These are phyloP conservation scores for Caulochytrium protostelioides DNA, from an alignment of 371 early-diverging fungal genomes.

Conservation along the genomic window DNA sequence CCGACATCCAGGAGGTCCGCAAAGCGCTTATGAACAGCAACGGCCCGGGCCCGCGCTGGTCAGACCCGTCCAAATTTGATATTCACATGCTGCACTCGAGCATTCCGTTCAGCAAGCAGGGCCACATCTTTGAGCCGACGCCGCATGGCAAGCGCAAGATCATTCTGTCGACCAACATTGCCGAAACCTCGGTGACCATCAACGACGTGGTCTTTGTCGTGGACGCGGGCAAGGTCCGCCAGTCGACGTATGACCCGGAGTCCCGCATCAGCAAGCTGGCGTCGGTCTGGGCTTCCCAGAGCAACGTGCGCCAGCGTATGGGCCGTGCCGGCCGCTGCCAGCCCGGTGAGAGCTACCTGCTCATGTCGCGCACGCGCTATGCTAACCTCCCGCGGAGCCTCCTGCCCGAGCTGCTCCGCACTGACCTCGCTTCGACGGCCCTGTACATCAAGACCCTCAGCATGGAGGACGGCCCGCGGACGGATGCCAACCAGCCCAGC, in stretches of 20 bases:
- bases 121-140: conserved; percentile 38
- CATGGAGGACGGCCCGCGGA: too few relatives aligned
- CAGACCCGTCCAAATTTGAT: conserved; percentile 1
- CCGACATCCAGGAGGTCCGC: conserved; percentile 26
- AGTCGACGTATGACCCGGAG: conserved; percentile 16
- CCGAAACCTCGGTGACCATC: conserved; percentile 62
- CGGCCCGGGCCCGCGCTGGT: conserved; percentile 6
- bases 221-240: conserved; percentile 25
- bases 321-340: conserved; percentile 36
- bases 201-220: conserved; percentile 34
- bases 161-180: conserved; percentile 79
- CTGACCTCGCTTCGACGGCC: conserved; percentile 21
- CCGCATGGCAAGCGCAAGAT: conserved; percentile 49
- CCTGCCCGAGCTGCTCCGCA: conserved; percentile 28
- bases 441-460: conserved; percentile 24
- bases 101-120: conserved; percentile 44
- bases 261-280: conserved; percentile 10
- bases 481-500: too few relatives aligned
- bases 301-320: conserved; percentile 19
- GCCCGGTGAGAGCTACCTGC: conserved; percentile 26
- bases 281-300: conserved; percentile 16
- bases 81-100: conserved; percentile 46
- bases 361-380: conserved; percentile 20
- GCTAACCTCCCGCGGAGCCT: conserved; percentile 12
- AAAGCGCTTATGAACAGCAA: conserved; percentile 7